A percentile compares a stretch with the other conserved stretches of the same genome.
phyloP scores from a whole-genome alignment of 2,329 filamentous ascomycete species.

The Talaromyces sp. region DNA sequence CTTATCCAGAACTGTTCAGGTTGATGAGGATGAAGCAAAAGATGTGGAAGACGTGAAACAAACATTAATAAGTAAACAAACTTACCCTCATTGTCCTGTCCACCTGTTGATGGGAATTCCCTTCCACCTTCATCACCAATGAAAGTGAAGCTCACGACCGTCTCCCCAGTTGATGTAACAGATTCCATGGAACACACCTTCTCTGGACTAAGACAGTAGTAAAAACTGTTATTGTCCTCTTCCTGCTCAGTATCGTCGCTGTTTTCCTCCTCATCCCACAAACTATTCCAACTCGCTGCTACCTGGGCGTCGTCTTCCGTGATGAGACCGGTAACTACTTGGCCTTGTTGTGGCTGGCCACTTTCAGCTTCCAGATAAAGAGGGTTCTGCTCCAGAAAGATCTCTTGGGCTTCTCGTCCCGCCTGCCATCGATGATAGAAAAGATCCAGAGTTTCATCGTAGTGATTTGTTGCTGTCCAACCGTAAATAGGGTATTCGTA shows the following conservation, averaged over 20 bases:
- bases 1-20: not conserved
- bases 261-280: conserved; percentile 12
- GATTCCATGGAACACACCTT: conserved; percentile 7
- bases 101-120: not conserved
- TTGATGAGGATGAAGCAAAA: not conserved
- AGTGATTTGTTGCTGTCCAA: conserved; percentile 1
- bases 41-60: too few relatives aligned
- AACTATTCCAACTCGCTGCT: conserved; percentile 1
- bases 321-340: not conserved
- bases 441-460: conserved; percentile 15
- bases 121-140: not conserved
- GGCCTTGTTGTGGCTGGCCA: not conserved
- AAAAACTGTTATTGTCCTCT: not conserved
- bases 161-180: not conserved
- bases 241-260: not conserved
- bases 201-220: not conserved
- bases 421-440: conserved; percentile 16
- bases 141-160: not conserved
- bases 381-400: conserved; percentile 7
- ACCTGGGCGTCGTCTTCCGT: conserved; percentile 7
- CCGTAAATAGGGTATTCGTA: not conserved
- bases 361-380: conserved; percentile 5
- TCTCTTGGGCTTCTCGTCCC: conserved; percentile 8
- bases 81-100: not conserved
- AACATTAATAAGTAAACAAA: not conserved